Conservation (phyloP, 2,329 filamentous ascomycete genomes). For the Cercospora brassicicola region DNA sequence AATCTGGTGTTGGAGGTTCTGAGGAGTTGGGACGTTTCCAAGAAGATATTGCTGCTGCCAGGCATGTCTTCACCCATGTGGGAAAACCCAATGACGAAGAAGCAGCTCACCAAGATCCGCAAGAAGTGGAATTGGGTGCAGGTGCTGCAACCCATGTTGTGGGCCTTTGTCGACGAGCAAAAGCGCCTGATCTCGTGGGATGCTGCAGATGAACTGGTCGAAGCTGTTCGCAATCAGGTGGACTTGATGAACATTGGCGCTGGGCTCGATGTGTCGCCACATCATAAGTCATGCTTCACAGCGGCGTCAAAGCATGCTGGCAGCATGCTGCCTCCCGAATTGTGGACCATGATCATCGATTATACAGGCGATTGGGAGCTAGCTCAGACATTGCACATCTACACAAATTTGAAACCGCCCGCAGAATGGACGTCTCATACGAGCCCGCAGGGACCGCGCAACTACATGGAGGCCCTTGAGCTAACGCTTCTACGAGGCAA, state of each 20-base stretch:
- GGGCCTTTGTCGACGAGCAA: slow-evolving; percentile 63
- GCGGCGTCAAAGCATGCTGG: slow-evolving; percentile 29
- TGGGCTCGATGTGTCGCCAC: slow-evolving; percentile 58
- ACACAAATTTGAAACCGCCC: slow-evolving; percentile 73
- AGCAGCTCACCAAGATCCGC: slow-evolving; percentile 79
- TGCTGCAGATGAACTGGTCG: slow-evolving; percentile 68
- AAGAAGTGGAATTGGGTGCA: slow-evolving; percentile 85
- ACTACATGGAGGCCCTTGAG: slow-evolving; percentile 76
- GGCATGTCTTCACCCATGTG: slow-evolving; percentile 88
- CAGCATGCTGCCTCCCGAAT: slow-evolving; percentile 70
- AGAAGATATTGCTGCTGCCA: slow-evolving; percentile 80
- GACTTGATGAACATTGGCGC: slow-evolving; percentile 72
- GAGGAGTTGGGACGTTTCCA: slow-evolving; percentile 81
- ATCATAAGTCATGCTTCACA: slow-evolving; percentile 38
- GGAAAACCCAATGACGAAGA: slow-evolving; percentile 85
- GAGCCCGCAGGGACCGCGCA: slow-evolving; percentile 64
- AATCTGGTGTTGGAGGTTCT: slow-evolving; percentile 78
- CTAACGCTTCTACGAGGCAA: slow-evolving; percentile 77
- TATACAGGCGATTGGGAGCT: slow-evolving; percentile 88
- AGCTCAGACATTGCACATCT: slow-evolving; percentile 75
- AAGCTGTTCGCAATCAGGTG: slow-evolving; percentile 74
- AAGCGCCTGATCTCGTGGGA: slow-evolving; percentile 56
- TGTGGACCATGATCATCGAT: slow-evolving; percentile 87
- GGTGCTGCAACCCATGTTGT: slow-evolving; percentile 76
- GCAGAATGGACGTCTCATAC: slow-evolving; percentile 68